A percentile compares a stretch with the other conserved stretches of the same genome.
These are phyloP conservation scores for Colletotrichum chlorophyti DNA, from an alignment of 2,329 filamentous ascomycete species.

Conservation along the genomic window DNA sequence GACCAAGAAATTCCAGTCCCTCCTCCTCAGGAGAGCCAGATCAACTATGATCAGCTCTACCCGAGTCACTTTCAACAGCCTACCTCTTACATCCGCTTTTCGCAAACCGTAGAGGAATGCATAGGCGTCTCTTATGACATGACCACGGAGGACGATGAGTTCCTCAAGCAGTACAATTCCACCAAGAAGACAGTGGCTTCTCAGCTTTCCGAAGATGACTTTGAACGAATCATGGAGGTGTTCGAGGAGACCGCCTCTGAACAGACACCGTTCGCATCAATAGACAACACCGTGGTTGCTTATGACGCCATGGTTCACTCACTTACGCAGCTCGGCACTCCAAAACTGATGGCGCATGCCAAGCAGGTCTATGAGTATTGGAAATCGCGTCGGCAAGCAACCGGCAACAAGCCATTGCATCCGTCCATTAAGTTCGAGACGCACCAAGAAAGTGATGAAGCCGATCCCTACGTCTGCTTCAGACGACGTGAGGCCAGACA, in stretches of 20 bases:
- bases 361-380: slow-evolving; percentile 91
- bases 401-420: slow-evolving; percentile 76
- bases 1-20: slow-evolving; percentile 71
- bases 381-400: slow-evolving; percentile 72
- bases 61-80: slow-evolving; percentile 81
- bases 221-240: slow-evolving; percentile 93
- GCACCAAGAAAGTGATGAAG: slow-evolving; percentile 91
- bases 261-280: slow-evolving; percentile 86
- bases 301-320: slow-evolving; percentile 79
- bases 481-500: slow-evolving; percentile 91
- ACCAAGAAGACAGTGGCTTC: slow-evolving; percentile 66
- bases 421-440: slow-evolving; percentile 91
- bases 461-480: slow-evolving; percentile 98
- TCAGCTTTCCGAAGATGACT: slow-evolving; percentile 85
- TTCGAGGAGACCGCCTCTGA: slow-evolving; percentile 87
- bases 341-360: slow-evolving; percentile 63
- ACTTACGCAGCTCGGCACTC: slow-evolving; percentile 58
- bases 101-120: slow-evolving; percentile 96
- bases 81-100: slow-evolving; percentile 95
- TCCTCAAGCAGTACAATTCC: slow-evolving; percentile 83
- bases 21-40: slow-evolving; percentile 66
- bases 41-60: slow-evolving; percentile 92
- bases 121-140: slow-evolving; percentile 92
- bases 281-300: slow-evolving; percentile 85
- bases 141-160: slow-evolving; percentile 87